Evolutionary conservation across 306 rosid species (phyloP), one percentile per base, ranked within the genome.

Genomic region (Quillaja saponaria): DNA sequence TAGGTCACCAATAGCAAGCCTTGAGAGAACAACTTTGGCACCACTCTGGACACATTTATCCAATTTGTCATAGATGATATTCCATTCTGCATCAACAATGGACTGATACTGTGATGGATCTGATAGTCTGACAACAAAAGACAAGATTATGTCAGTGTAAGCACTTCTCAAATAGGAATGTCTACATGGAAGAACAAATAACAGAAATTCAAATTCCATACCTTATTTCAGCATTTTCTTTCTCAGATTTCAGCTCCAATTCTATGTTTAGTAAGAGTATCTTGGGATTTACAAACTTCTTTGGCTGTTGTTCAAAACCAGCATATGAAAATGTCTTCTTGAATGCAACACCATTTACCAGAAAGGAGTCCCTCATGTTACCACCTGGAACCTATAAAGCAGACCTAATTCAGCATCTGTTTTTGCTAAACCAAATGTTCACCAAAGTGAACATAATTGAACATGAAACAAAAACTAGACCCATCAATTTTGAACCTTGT

Each of bases 211-310:
- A 18, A 19, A 25, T n/a, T 37, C 13, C 44, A 44, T 62, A 85
- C 99, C 99, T 89, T 72, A 94, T 94, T 80, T 94, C 99, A 61
- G 99, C 99, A 83, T 94, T 94, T 79, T 94, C 99, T 77, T 94
- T 94, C 88, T 94, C 99, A 31, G 99, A 94, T 82, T 94, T 94
- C 68, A 94, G 84, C 83, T 94, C 99, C 87, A 94, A 69, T 49
- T 94, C 99, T 55, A 94, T 77, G 50, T 94, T 94, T 19, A 94
- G 84, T 20, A 90, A 76, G 33, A 94, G 83, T 56, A 89, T 76
- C 75, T 89, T 89, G 11, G 97, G 96, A 68, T 69, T 79, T 28
- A 79, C 71, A 75, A 94, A 87, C 76, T 94, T 94, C 81, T 94
- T 94, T 7, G 99, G 99, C 66, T 94, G 99, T 75, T 94, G 99